Percentiles rank a stretch among this genome's conserved stretches.
These are phyloP conservation scores for Diaporthe batatas DNA, from an alignment of 2,329 filamentous ascomycete species.

Conservation along the genomic window DNA sequence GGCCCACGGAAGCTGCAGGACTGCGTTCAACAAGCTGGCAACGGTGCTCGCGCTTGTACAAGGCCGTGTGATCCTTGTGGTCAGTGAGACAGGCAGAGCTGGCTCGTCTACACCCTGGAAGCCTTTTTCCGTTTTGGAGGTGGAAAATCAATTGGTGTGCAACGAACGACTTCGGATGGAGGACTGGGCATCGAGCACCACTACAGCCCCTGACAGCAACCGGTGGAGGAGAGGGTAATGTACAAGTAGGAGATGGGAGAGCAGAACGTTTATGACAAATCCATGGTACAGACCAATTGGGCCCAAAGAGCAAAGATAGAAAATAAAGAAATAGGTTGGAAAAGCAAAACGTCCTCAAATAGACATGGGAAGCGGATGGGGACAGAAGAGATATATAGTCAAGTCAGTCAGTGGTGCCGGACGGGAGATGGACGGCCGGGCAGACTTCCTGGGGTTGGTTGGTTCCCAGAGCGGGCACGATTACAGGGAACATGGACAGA, in stretches of 20 bases:
- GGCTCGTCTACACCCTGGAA: conserved; percentile 24
- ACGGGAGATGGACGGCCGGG: conserved; percentile 43
- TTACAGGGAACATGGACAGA: conserved; percentile 43
- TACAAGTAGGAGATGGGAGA: conserved; percentile 44
- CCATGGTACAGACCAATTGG: conserved; percentile 55
- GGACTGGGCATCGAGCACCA: conserved; percentile 42
- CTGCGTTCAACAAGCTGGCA: conserved; percentile 28
- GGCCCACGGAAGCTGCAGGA: conserved; percentile 22
- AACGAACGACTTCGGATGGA: conserved; percentile 42
- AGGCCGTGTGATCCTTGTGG: not conserved
- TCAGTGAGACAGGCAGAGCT: conserved; percentile 27
- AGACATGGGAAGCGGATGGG: conserved; percentile 54
- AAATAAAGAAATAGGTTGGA: conserved; percentile 39
- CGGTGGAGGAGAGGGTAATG: conserved; percentile 42
- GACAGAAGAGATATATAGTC: conserved; percentile 62
- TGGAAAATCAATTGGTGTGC: conserved; percentile 39
- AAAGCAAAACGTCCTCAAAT: conserved; percentile 37
- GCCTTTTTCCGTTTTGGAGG: conserved; percentile 39
- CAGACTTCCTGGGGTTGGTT: conserved; percentile 42
- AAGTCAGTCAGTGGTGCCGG: conserved; percentile 48
- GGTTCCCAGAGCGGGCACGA: conserved; percentile 37
- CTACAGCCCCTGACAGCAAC: conserved; percentile 35
- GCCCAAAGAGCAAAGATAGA: conserved; percentile 45
- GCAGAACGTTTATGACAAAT: conserved; percentile 53
- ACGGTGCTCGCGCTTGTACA: conserved; percentile 16